Percentiles rank a stretch among this genome's conserved stretches.
phyloP scores from a whole-genome alignment of 305 asterid genomes.

The Ajuga reptans region DNA sequence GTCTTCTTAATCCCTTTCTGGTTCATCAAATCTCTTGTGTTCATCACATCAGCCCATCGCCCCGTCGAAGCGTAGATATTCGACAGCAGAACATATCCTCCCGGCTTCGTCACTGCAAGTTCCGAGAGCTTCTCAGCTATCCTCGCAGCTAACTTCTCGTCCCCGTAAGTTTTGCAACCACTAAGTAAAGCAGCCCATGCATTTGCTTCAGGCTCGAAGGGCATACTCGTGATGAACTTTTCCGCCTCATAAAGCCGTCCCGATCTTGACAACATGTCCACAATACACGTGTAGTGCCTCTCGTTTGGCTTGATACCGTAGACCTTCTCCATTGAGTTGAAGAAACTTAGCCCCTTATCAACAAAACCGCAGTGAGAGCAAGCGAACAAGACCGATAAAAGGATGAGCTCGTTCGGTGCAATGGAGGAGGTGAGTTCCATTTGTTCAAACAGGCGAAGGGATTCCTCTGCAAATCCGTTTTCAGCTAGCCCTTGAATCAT shows the following conservation, averaged over 20 bases:
- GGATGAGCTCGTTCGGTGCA: slow-evolving; percentile 54
- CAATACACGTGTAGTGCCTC: slow-evolving; percentile 54
- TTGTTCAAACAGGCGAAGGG: slow-evolving; percentile 46
- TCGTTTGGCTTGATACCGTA: slow-evolving; percentile 43
- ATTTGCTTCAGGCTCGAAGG: slow-evolving; percentile 48
- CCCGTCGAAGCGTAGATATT: slow-evolving; percentile 63
- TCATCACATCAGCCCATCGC: slow-evolving; percentile 58
- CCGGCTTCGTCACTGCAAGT: slow-evolving; percentile 40
- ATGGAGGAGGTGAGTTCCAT: slow-evolving; percentile 31
- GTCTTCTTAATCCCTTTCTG: slow-evolving; percentile 54
- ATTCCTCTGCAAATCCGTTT: slow-evolving; percentile 61
- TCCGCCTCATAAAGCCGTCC: slow-evolving; percentile 72
- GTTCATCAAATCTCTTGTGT: slow-evolving; percentile 49
- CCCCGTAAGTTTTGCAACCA: slow-evolving; percentile 53
- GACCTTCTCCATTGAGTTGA: slow-evolving; percentile 56
- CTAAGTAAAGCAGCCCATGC: slow-evolving; percentile 72
- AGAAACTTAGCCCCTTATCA: slow-evolving; percentile 58
- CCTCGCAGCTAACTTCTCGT: slow-evolving; percentile 39
- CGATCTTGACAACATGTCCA: slow-evolving; percentile 71
- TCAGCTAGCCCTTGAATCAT: slow-evolving; percentile 87
- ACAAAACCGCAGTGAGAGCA: slow-evolving; percentile 85
- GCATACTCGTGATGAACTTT: slow-evolving; percentile 43
- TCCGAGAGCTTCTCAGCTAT: slow-evolving; percentile 33
- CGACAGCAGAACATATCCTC: slow-evolving; percentile 55
- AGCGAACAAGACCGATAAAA: slow-evolving; percentile 54